phyloP scores from a whole-genome alignment of 257 asterid genomes.

The Anisodus tanguticus region DNA sequence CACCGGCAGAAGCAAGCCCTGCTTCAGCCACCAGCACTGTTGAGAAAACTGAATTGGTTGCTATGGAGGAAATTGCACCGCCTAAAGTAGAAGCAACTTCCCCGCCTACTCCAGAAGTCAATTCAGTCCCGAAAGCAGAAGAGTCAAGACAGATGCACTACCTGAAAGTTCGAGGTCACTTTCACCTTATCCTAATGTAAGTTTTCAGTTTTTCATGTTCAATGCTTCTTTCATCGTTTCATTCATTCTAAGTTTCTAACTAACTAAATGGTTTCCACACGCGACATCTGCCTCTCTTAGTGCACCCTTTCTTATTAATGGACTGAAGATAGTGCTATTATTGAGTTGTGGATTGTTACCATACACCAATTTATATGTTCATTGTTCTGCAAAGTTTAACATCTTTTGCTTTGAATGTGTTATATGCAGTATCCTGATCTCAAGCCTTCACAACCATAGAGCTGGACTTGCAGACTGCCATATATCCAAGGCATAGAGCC shows the following conservation, averaged over 20 bases:
- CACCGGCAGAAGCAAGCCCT: constrained; percentile 55
- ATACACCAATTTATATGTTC: not conserved
- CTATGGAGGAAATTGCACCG: constrained; percentile 40
- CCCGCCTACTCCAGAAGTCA: constrained; percentile 54
- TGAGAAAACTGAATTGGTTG: constrained; percentile 48
- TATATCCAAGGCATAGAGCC: not conserved
- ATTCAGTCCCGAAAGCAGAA: constrained; percentile 62
- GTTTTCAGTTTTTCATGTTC: constrained; percentile 17
- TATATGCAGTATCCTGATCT: constrained; percentile 86
- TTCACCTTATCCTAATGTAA: constrained; percentile 92
- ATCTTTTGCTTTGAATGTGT: constrained; percentile 15
- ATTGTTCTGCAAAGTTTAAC: not conserved
- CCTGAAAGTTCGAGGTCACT: constrained; percentile 63
- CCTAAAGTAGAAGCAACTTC: constrained; percentile 51
- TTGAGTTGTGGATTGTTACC: not conserved
- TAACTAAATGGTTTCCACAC: not conserved
- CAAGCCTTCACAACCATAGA: constrained; percentile 86
- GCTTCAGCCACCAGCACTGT: constrained; percentile 38
- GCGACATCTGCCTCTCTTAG: not conserved
- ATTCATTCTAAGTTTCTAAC: not conserved
- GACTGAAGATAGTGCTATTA: not conserved
- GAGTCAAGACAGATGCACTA: constrained; percentile 51
- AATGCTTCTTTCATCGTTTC: not conserved
- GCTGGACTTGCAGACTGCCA: not conserved
- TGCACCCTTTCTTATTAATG: too few species aligned